Evolutionary conservation across 331 rosid genomes (phyloP), one percentile per base, ranked within the genome.

Genomic region (Stylosanthes scabra): DNA sequence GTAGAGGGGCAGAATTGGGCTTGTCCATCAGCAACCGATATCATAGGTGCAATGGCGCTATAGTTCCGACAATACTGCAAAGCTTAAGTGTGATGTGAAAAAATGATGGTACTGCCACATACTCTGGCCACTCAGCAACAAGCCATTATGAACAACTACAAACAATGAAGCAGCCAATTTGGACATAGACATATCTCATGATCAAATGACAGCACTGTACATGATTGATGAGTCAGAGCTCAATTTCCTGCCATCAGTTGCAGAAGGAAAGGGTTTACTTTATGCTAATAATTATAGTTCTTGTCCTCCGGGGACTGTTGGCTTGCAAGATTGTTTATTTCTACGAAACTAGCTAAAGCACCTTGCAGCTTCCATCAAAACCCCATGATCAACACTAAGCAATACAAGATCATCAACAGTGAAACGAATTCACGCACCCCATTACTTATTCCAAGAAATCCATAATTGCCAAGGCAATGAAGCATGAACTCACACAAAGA

Each of bases 351-450:
- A 52, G n/a, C 14, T 11, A 63, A 9, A 4, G n/a, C 44, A 55
- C 31, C 9, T 37, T n/a, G 13, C 55, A 2, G 14, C 58, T 52
- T 3, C 20, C 1, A 77, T 46, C 46, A 77, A 49, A 37, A 54
- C 16, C 63, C 59, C 0, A 67, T 52, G 54, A 66, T 62, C 41
- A 55, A 63, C 50, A 63, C 42, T 9, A n/a, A 52, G 20, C 42
- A 3, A 29, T 8, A 46, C 68, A 79, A n/a, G n/a, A 11, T 42
- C 7, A 14, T 55, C 37, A 74, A 4, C 11, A 63, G 3, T 6
- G 6, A 74, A 69, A 40, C 63, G 12, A 79, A 67, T 27, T 42
- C 15, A 1, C 7, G 70, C 41, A 66, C 75, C 65, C 14, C 20
- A 50, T 50, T 50, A 14, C 6, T 50, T 20, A 50, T 50, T 50